Evolutionary conservation across 106 monocot species (phyloP), one percentile per base, ranked within the genome.

Genomic region (Phalaenopsis aphrodite): DNA sequence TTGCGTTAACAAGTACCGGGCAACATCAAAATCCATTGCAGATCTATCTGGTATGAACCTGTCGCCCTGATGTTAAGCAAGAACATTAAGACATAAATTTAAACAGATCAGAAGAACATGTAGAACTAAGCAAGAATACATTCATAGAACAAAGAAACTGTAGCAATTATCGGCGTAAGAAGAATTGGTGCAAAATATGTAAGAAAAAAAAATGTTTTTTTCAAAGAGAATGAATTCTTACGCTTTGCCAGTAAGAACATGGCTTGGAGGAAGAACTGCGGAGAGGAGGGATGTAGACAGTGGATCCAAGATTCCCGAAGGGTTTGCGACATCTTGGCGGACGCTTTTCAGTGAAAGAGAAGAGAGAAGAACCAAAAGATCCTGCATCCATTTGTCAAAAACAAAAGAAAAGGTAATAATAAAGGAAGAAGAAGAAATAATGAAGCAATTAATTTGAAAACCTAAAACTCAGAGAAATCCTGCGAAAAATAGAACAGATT

Each of bases 281-380:
- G 38, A 91, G 79, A 38, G 90, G 78, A 37, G 88, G 88, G 11
- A 91, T 82, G 86, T 81, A 90, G 5, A 80, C 80, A 45, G 80
- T 85, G 8, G 90, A 78, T 1, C 75, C 79, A 11, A 79, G 79
- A 37, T 84, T 83, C 42, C 21, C 72, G 10, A 86, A 84, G 10
- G 79, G 81, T 9, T 73, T 82, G 2, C 84, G 84, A 6, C 47
- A 69, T 18, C 79, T 81, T 6, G 79, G 46, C 42, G 47, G 78
- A 66, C n/a, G 56, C 79, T 87, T 83, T 72, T 80, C 77, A 74
- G n/a, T 18, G 4, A 43, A 45, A 30, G 80, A 80, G 21, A 86
- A 85, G 11, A 76, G 47, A 0, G 87, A 58, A 0, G 87, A 84
- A 75, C 7, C 37, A 30, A 86, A 76, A 66, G 43, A 48, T 79